Conservation (phyloP, 345 rosid genomes). For the Gossypium rotundifolium region DNA sequence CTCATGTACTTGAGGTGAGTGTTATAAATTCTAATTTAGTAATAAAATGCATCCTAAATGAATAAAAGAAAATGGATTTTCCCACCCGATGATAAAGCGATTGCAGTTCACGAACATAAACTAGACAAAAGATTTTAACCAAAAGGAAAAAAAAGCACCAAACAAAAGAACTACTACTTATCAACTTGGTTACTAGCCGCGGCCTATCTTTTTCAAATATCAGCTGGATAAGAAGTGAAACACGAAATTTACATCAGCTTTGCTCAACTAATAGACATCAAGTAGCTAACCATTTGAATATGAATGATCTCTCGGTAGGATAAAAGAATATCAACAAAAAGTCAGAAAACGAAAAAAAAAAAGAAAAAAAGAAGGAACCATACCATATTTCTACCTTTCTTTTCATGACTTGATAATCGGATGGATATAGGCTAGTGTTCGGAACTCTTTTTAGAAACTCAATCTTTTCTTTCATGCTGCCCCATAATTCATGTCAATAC, state of each 20-base stretch:
- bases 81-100: background rate
- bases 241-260: background rate
- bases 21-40: background rate
- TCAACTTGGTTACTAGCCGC: background rate
- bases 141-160: too few species aligned
- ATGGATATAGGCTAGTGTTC: too few species aligned
- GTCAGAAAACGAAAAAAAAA: background rate
- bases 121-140: background rate
- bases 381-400: background rate
- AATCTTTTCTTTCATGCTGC: background rate
- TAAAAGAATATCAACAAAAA: background rate
- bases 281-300: background rate
- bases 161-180: too few species aligned
- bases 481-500: background rate
- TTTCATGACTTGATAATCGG: background rate
- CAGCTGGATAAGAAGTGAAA: background rate
- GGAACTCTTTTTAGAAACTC: too few species aligned
- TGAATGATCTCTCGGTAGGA: background rate
- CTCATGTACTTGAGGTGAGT: background rate
- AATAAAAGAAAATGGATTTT: background rate
- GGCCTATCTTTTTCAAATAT: background rate
- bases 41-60: background rate
- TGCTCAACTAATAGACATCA: background rate
- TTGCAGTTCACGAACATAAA: background rate
- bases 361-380: background rate